Base-by-base conservation (phyloP, 2,329 filamentous ascomycete genomes). In the Amylocarpus encephaloides region DNA sequence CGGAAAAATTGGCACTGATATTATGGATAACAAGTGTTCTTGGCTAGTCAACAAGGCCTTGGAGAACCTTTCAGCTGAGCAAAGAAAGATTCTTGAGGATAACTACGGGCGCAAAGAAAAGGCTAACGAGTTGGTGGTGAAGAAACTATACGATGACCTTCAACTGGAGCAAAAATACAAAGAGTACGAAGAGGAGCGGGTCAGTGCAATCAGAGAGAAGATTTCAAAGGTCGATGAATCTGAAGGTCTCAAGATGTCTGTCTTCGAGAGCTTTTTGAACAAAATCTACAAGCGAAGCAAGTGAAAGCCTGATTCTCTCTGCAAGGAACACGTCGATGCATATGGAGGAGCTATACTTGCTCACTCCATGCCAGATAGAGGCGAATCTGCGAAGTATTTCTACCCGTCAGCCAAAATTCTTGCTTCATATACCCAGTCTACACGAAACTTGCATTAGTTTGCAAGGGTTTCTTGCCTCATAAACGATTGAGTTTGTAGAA, bases 251-350 rank as follows among this genome's bases (percentile, higher is more conserved):
- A 96, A 94, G 79, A 93, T 88, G 79, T 79, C 77, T 52, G 80
- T 97, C 36, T 95, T 97, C 61, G 86, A 95, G 63, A 79, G 80
- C 40, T 98, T 97, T 78, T 75, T 98, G 58, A 76, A 77, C 70
- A 98, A 98, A 80, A 97, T 98, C 67, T 97, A 97, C 80, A 95
- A 95, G 83, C 80, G 93, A 67, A 93, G 82, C 79, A 97, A 95
- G 74, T 97, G 87, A 68, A 44, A 13, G 34, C 11, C 22, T 26
- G 22, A 26, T 36, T 10, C 34, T 36, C 12, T 16, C 4, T 5
- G 5, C 12, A 9, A 34, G 34, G 15, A 36, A 13, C 9, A 36
- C 12, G 3, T 36, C 15, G 12, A 13, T 16, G 34, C 34, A 36
- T 36, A 13, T 36, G 9, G 34, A 36, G 34, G 34, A 36, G 34